phyloP scores from a whole-genome alignment of 2,329 filamentous ascomycete genomes.

The Cladobotryum mycophilum region DNA sequence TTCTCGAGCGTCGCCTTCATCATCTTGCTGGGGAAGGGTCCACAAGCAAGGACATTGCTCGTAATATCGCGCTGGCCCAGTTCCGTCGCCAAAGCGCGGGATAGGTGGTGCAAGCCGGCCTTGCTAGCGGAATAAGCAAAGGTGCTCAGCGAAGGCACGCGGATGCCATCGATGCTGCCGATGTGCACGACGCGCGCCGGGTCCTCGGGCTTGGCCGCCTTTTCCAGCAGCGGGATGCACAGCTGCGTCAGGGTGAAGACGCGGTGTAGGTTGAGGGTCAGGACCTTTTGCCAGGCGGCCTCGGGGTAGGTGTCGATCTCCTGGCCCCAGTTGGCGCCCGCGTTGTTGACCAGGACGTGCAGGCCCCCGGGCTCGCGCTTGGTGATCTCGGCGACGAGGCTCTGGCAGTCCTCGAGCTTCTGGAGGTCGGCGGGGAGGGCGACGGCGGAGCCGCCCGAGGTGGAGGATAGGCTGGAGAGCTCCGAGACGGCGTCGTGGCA shows the following conservation, averaged over 20 bases:
- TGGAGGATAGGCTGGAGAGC: slow-evolving; percentile 42
- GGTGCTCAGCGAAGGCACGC: slow-evolving; percentile 52
- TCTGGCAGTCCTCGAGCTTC: slow-evolving; percentile 48
- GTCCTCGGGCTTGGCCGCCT: slow-evolving; percentile 33
- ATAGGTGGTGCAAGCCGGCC: slow-evolving; percentile 59
- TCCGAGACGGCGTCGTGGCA: slow-evolving; percentile 51
- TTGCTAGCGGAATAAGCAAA: slow-evolving; percentile 57
- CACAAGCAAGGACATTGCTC: slow-evolving; percentile 64
- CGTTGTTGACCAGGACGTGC: slow-evolving; percentile 61
- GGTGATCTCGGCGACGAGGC: slow-evolving; percentile 46
- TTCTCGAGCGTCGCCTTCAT: slow-evolving; percentile 55
- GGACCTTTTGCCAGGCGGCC: slow-evolving; percentile 49
- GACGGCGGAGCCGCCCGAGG: slow-evolving; percentile 41
- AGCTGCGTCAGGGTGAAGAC: slow-evolving; percentile 62
- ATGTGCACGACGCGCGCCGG: slow-evolving; percentile 59
- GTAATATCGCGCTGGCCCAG: slow-evolving; percentile 56
- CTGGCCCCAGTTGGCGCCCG: slow-evolving; percentile 59
- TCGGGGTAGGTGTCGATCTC: slow-evolving; percentile 54
- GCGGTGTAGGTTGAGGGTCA: slow-evolving; percentile 61
- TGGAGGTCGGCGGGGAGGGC: slow-evolving; percentile 61
- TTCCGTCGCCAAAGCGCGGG: slow-evolving; percentile 51
- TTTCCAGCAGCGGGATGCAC: slow-evolving; percentile 52
- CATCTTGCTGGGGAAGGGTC: slow-evolving; percentile 65
- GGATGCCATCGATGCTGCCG: slow-evolving; percentile 56
- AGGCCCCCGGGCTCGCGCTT: slow-evolving; percentile 43